A percentile compares a stretch with the other conserved stretches of the same genome.
Evolutionary conservation across 371 early-diverging fungal genomes (phyloP).

Genomic region (Mortierella sp.): DNA sequence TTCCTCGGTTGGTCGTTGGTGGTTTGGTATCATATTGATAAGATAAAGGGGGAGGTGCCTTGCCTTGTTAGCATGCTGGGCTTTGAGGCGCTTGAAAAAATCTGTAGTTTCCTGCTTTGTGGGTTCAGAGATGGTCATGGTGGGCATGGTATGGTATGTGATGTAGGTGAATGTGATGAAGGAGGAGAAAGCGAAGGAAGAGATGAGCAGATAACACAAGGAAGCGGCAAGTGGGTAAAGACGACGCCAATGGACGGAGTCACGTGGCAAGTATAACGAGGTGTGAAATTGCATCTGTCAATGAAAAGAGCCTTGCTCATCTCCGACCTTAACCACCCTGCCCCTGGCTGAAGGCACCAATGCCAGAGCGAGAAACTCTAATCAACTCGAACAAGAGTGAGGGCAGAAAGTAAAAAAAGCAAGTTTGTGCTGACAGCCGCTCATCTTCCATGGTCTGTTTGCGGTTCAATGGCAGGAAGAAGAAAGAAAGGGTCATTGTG

Average conservation of each 20-base stretch:
- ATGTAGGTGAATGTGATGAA: background rate
- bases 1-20: background rate
- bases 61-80: conserved; percentile 85
- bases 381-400: background rate
- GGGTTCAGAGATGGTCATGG: conserved; percentile 72
- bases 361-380: conserved; percentile 5
- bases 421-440: conserved; percentile 1
- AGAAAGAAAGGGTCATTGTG: background rate
- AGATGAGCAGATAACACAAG: background rate
- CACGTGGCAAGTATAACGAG: background rate
- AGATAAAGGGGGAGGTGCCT: background rate
- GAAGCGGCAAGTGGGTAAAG: background rate
- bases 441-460: background rate
- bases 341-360: background rate
- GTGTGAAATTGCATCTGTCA: background rate
- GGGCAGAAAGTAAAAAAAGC: background rate
- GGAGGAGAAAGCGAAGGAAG: background rate
- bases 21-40: background rate
- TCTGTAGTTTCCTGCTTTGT: conserved; percentile 80
- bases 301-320: background rate
- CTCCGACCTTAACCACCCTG: background rate
- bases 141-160: conserved; percentile 20
- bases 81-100: conserved; percentile 84
- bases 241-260: background rate
- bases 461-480: background rate